Evolutionary conservation across 306 rosid genomes (phyloP), one percentile per base, ranked within the genome.

Genomic region (Inga leiocalycina): DNA sequence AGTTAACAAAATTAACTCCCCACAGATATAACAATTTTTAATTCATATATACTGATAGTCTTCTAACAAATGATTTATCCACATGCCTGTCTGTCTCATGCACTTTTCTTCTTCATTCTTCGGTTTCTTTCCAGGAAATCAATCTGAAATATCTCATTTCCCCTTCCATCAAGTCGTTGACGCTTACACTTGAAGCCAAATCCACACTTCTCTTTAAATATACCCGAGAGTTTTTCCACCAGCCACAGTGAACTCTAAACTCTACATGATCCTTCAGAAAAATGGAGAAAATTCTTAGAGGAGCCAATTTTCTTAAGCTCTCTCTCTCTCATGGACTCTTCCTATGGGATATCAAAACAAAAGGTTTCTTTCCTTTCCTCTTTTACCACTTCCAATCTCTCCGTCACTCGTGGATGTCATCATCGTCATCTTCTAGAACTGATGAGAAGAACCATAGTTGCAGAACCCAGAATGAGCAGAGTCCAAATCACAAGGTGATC

Each of bases 111-210:
- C 10, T 57, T 20, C 27, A 27, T 27, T 27, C 13, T 59, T 59
- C 65, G 3, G 14, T 59, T 32, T 65, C 43, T 75, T 74, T 81
- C 85, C 49, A 2, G 34, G 80, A 81, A 81, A 66, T 52, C 69
- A 20, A 17, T 8, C 11, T 3, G 49, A 27, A 41, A 69, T 43
- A 35, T 5, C 57, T 1, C 72, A 16, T 75, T 22, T 3, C 80
- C 80, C 74, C 2, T 2, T n/a, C 8, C 4, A 30, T 16, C 64
- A 78, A 75, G 84, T 82, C 82, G 69, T 85, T 85, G 86, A 82
- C 79, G 52, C 86, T 74, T 82, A 48, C 0, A 16, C 12, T 16
- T 41, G 80, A 85, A 73, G 80, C 66, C 68, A 13, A 72, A 43
- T 17, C 11, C 45, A 7, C 0, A 6, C 37, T 3, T 35, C 5